A percentile compares a stretch with the other conserved stretches of the same genome.
These are phyloP conservation scores for Kockiozyma suomiensis DNA, from an alignment of 805 yeast species.

Conservation along the genomic window DNA sequence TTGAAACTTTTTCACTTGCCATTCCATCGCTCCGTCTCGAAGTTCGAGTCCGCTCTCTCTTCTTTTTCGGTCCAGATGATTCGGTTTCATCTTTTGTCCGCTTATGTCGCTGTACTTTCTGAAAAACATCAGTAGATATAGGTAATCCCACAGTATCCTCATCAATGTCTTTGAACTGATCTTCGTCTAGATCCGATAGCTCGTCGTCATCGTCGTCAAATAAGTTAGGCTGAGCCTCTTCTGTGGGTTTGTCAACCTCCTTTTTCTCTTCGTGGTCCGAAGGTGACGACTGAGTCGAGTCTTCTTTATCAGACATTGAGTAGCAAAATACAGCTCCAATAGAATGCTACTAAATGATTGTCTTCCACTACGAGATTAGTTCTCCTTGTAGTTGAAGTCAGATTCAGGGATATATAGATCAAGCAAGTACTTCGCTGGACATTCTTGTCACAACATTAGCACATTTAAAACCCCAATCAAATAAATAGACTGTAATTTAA, in stretches of 20 bases:
- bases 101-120: constrained; percentile 44
- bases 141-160: constrained; percentile 38
- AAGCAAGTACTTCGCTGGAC: too few species aligned
- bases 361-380: too few species aligned
- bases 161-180: constrained; percentile 42
- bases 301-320: constrained; percentile 7
- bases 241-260: not conserved
- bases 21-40: constrained; percentile 7
- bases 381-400: too few species aligned
- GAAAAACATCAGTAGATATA: constrained; percentile 46
- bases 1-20: not conserved
- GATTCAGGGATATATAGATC: too few species aligned
- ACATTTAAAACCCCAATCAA: not conserved
- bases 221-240: constrained; percentile 11
- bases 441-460: too few species aligned
- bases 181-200: constrained; percentile 47
- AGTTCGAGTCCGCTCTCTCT: constrained; percentile 26
- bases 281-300: not conserved
- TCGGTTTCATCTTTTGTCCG: constrained; percentile 29
- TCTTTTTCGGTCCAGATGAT: constrained; percentile 23
- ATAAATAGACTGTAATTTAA: not conserved
- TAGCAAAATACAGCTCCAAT: too few species aligned
- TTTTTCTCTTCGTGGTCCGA: not conserved
- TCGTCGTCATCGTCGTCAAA: constrained; percentile 39
- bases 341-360: too few species aligned